Percentiles rank a stretch among this genome's conserved stretches.
Evolutionary conservation across 2,329 filamentous ascomycete species (phyloP).

Genomic region (Cladosporium halotolerans): DNA sequence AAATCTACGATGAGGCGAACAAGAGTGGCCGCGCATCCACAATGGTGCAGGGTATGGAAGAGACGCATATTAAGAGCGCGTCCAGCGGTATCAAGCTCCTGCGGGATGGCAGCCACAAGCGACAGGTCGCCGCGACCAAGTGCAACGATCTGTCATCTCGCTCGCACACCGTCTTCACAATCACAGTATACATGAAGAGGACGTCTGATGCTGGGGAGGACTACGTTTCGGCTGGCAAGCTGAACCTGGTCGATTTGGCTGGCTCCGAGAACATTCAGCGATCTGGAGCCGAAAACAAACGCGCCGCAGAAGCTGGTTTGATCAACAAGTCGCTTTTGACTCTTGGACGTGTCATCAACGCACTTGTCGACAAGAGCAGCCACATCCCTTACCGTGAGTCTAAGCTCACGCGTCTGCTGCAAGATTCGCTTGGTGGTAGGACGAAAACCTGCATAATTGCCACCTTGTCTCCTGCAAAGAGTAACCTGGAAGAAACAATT

Average conservation of each 20-base stretch:
- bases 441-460: constrained; percentile 99
- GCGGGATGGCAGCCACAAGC: constrained; percentile 81
- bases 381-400: constrained; percentile 95
- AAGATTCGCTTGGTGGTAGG: constrained; percentile 90
- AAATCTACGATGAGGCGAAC: constrained; percentile 88
- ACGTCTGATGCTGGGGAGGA: constrained; percentile 79
- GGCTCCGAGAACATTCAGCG: constrained; percentile 97
- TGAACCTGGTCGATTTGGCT: constrained; percentile 93
- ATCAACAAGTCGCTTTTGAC: constrained; percentile 98
- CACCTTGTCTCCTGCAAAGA: constrained; percentile 88
- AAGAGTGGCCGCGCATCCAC: constrained; percentile 81
- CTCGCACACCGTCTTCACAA: constrained; percentile 95
- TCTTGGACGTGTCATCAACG: constrained; percentile 93
- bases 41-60: constrained; percentile 95
- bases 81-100: constrained; percentile 81
- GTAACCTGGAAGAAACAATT: constrained; percentile 95
- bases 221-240: constrained; percentile 81
- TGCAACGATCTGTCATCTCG: constrained; percentile 97
- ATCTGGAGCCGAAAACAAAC: constrained; percentile 95
- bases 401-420: constrained; percentile 86
- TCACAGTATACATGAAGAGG: constrained; percentile 84
- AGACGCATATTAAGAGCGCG: constrained; percentile 82
- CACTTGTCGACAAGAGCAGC: constrained; percentile 78
- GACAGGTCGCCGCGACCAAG: constrained; percentile 98
- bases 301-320: constrained; percentile 86